A percentile compares a stretch with the other conserved stretches of the same genome.
Conservation (phyloP, 169 alveolate genomes). For the Cyclospora cayetanensis region DNA sequence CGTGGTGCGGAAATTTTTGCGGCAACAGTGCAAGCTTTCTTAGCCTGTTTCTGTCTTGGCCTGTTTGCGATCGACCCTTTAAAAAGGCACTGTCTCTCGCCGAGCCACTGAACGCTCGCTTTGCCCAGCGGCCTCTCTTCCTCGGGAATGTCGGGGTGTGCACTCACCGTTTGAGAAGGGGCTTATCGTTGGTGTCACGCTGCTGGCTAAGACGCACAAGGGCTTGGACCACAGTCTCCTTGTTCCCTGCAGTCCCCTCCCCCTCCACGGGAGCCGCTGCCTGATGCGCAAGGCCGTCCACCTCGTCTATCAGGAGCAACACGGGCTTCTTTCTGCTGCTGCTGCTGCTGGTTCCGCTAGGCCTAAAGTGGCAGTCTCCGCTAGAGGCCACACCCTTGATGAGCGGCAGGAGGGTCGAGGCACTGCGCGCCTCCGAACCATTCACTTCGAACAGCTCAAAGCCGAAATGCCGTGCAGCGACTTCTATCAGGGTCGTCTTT, state of each 20-base stretch:
- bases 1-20: no score
- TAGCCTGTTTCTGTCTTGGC: no score
- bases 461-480: constrained; percentile 91
- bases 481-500: constrained; percentile 92
- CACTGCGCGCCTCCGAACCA: constrained; percentile 96
- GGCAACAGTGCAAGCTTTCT: no score
- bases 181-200: constrained; percentile 67
- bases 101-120: no score
- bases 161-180: constrained; percentile 78
- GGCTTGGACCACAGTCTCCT: constrained; percentile 72
- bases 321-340: constrained; percentile 74
- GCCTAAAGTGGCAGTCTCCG: background rate
- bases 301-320: constrained; percentile 94
- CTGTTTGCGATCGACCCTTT: no score
- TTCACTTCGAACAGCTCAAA: constrained; percentile 94
- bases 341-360: background rate
- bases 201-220: constrained; percentile 69
- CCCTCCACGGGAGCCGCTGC: constrained; percentile 92
- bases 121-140: no score
- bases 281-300: constrained; percentile 87
- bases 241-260: constrained; percentile 87
- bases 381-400: constrained; percentile 73
- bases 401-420: constrained; percentile 80
- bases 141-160: constrained; percentile 80
- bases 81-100: no score